Conservation (phyloP, 108 stramenopile species). For the Nitzschia sp. region DNA sequence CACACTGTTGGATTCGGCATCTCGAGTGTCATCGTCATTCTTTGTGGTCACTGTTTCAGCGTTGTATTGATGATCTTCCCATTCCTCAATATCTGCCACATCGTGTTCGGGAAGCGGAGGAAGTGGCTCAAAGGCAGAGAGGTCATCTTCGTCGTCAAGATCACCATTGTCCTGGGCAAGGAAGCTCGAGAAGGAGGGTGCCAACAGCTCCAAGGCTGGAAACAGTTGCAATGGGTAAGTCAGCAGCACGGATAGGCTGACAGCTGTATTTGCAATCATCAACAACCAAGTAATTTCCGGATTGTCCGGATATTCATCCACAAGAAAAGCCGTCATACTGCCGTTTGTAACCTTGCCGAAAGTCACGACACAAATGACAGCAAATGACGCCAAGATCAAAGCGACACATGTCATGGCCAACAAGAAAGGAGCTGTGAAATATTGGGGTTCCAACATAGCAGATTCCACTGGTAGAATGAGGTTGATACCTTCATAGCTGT, state of each 20-base stretch:
- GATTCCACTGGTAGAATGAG: conserved; percentile 66
- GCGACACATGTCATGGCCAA: conserved; percentile 50
- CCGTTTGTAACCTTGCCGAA: conserved; percentile 72
- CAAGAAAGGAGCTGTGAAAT: conserved; percentile 41
- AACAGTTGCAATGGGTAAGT: conserved; percentile 71
- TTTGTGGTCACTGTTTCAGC: conserved; percentile 2
- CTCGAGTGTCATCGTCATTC: not conserved
- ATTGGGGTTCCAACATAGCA: conserved; percentile 43
- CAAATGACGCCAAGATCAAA: conserved; percentile 44
- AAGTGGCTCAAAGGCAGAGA: conserved; percentile 52
- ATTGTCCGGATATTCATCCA: conserved; percentile 35
- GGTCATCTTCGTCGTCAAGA: conserved; percentile 36
- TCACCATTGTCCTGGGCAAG: not conserved
- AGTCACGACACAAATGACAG: conserved; percentile 49
- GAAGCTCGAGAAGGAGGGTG: conserved; percentile 18
- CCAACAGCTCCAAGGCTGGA: conserved; percentile 60
- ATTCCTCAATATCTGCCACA: conserved; percentile 13
- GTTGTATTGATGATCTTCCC: conserved; percentile 8
- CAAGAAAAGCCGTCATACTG: conserved; percentile 67
- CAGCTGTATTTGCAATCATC: conserved; percentile 55
- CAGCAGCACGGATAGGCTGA: conserved; percentile 56
- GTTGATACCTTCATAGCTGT: conserved; percentile 73
- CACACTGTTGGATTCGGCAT: conserved; percentile 5
- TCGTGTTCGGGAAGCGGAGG: conserved; percentile 53
- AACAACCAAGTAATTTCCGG: conserved; percentile 16